Conservation (phyloP, 257 asterid genomes). For the Gardenia jasminoides region DNA sequence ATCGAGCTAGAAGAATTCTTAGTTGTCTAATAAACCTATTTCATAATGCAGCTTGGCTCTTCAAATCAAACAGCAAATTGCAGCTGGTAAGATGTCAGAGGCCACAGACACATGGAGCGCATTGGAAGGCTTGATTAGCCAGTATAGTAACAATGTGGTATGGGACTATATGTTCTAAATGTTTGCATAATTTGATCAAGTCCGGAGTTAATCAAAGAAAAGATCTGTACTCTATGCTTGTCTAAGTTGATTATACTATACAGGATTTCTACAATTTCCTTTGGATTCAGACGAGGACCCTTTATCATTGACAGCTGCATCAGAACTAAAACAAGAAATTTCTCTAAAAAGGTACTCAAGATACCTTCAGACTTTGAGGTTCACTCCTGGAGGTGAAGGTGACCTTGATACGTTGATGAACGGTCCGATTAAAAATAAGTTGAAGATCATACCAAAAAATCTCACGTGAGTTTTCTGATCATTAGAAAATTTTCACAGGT, state of each 20-base stretch:
- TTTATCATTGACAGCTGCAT: constrained; percentile 42
- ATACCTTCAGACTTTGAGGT: constrained; percentile 51
- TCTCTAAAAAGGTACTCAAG: constrained; percentile 54
- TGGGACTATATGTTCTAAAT: neutral
- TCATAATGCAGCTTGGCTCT: constrained; percentile 57
- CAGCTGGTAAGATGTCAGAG: constrained; percentile 46
- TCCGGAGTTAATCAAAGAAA: neutral
- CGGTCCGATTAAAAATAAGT: constrained; percentile 68
- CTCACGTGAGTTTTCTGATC: constrained; percentile 45
- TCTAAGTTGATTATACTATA: neutral
- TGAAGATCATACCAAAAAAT: constrained; percentile 64
- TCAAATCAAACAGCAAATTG: constrained; percentile 52
- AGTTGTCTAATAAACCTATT: constrained; percentile 12
- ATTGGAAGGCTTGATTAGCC: constrained; percentile 50
- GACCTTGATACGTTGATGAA: constrained; percentile 66
- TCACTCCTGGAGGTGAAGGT: constrained; percentile 51
- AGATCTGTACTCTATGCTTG: neutral
- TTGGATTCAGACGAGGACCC: constrained; percentile 78
- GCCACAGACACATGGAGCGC: constrained; percentile 69
- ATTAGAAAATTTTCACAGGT: neutral
- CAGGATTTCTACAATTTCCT: constrained; percentile 93
- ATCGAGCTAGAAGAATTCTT: neutral
- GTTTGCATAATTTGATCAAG: neutral
- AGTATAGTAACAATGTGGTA: constrained; percentile 71
- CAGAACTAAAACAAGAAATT: constrained; percentile 44